Evolutionary conservation across 1,139 yeast species (phyloP).

Genomic region (Yarrowia galli): DNA sequence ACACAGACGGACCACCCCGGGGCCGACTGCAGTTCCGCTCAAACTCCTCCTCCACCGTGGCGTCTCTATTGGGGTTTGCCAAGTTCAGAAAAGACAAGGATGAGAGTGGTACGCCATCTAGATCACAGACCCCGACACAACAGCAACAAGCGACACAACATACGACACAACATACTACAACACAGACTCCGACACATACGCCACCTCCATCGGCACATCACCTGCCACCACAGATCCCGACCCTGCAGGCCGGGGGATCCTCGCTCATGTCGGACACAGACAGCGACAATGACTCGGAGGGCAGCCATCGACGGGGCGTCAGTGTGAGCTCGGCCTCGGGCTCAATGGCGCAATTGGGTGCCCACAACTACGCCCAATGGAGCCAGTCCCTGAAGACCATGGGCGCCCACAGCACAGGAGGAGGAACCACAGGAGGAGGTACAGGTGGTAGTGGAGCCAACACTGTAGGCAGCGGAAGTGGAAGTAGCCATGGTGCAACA

Average conservation of each 20-base stretch:
- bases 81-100: slow-evolving; percentile 33
- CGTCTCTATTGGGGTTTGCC: slow-evolving; percentile 27
- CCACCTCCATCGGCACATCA: neutral
- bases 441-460: neutral
- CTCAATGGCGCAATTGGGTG: slow-evolving; percentile 26
- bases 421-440: neutral
- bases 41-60: slow-evolving; percentile 37
- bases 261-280: slow-evolving; percentile 3
- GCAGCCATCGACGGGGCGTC: neutral
- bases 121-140: neutral
- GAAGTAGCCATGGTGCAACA: too few relatives aligned
- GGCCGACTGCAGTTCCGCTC: slow-evolving; percentile 34
- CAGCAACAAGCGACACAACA: neutral
- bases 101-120: neutral
- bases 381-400: slow-evolving; percentile 2
- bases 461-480: neutral
- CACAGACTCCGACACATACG: neutral
- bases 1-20: slow-evolving; percentile 8
- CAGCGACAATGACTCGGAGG: slow-evolving; percentile 4
- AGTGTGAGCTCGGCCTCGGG: slow-evolving; percentile 6
- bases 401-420: neutral
- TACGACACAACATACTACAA: neutral
- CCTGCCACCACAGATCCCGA: neutral
- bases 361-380: slow-evolving; percentile 34
- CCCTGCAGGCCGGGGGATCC: neutral